phyloP scores from a whole-genome alignment of 2,329 filamentous ascomycete species.

The Exophiala sp. region DNA sequence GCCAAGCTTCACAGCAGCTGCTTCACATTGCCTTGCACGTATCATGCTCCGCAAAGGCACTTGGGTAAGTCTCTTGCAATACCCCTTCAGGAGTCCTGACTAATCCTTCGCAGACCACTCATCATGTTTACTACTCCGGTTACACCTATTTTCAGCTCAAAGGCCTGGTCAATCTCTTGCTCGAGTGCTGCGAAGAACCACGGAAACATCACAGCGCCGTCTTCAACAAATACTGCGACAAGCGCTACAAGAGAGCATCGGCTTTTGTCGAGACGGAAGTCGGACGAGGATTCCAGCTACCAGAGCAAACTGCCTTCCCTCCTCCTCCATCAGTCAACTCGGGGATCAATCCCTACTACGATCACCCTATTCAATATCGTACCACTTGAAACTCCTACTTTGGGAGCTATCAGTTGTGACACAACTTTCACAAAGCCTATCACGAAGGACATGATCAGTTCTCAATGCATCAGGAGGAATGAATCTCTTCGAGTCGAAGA shows the following conservation, averaged over 20 bases:
- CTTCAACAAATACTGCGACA: constrained; percentile 87
- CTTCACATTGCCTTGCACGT: constrained; percentile 86
- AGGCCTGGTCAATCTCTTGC: constrained; percentile 70
- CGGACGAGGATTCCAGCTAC: constrained; percentile 55
- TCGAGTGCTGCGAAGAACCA: constrained; percentile 83
- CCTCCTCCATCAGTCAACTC: constrained; percentile 2
- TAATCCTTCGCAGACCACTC: constrained; percentile 57
- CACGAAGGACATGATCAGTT: neutral
- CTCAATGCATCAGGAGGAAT: neutral
- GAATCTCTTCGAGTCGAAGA: neutral
- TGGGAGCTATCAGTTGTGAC: neutral
- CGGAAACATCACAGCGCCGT: constrained; percentile 79
- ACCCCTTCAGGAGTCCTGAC: neutral
- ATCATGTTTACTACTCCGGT: constrained; percentile 87
- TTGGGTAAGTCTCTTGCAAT: constrained; percentile 65
- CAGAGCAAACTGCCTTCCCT: constrained; percentile 30
- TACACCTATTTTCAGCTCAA: constrained; percentile 85
- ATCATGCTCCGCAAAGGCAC: constrained; percentile 85
- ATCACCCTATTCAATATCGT: constrained; percentile 24
- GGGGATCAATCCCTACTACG: constrained; percentile 22
- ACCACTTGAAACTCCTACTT: constrained; percentile 6
- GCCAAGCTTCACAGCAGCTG: constrained; percentile 86
- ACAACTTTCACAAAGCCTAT: neutral
- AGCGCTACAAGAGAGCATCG: constrained; percentile 81
- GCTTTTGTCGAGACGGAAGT: constrained; percentile 75